Evolutionary conservation across 2,329 filamentous ascomycete genomes (phyloP), one percentile per base, ranked within the genome.

Genomic region (Fusarium odoratissimum): DNA sequence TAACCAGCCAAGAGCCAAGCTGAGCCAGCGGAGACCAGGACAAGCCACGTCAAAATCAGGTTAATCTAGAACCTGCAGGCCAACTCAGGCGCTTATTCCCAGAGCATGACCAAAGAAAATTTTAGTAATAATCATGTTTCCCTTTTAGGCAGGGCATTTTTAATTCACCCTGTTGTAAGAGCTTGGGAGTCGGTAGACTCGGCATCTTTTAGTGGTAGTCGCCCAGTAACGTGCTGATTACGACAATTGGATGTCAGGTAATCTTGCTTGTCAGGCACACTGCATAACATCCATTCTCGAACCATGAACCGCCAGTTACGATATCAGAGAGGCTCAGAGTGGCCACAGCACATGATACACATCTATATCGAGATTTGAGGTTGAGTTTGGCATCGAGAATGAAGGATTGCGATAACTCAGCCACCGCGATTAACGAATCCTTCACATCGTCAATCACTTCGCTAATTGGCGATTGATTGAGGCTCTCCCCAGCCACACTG

Each of bases 111-210:
- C 40, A 52, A 16, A 48, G 38, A 58, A 51, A 57, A 37, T 37
- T 42, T 41, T 69, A 64, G 51, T 21, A 64, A 19, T 25, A 69
- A 33, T 64, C 37, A 58, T 69, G 13, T 52, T 69, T 69, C 65
- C 65, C n/a, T 44, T 69, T 69, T 45, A 9, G 65, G 66, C 17
- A 58, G 44, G 11, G 51, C 12, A 44, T 31, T 19, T 60, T 64
- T 37, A 61, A 62, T 60, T 55, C 60, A 59, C 68, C 61, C 64
- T 63, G 42, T 54, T 31, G 46, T 52, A 55, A 51, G 49, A 57
- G 58, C 46, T 65, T 64, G 66, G 58, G 19, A 42, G 44, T 68
- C 73, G 75, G 73, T 63, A 69, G 72, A 72, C 67, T 67, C 75
- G 75, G 65, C 73, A 74, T 70, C 52, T 54, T 33, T 38, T 41